phyloP scores from a whole-genome alignment of 2,329 filamentous ascomycete species.

The Colletotrichum phormii region DNA sequence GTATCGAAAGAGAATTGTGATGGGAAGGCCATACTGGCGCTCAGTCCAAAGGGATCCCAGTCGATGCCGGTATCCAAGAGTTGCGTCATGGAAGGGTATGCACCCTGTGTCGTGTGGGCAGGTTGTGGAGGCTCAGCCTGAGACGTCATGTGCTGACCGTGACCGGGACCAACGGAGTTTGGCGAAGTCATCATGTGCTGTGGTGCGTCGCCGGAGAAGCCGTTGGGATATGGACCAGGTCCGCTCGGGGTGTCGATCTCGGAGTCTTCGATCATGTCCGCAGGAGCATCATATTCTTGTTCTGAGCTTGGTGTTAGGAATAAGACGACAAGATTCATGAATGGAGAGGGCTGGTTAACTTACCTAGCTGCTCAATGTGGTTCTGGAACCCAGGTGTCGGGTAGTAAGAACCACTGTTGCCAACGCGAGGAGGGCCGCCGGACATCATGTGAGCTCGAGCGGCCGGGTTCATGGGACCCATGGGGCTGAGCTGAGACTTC shows the following conservation, averaged over 20 bases:
- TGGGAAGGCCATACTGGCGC: slow-evolving; percentile 95
- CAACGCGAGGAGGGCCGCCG: slow-evolving; percentile 48
- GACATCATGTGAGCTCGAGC: slow-evolving; percentile 49
- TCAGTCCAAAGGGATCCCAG: slow-evolving; percentile 92
- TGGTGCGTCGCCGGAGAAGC: slow-evolving; percentile 60
- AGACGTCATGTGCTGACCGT: slow-evolving; percentile 48
- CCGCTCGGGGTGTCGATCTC: slow-evolving; percentile 76
- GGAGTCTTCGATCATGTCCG: slow-evolving; percentile 87
- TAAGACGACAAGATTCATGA: slow-evolving; percentile 74
- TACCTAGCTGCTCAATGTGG: slow-evolving; percentile 96
- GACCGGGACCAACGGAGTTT: slow-evolving; percentile 48
- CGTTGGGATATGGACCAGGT: slow-evolving; percentile 72
- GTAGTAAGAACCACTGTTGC: slow-evolving; percentile 72
- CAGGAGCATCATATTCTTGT: slow-evolving; percentile 94
- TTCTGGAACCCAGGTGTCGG: slow-evolving; percentile 86
- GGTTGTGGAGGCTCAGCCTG: slow-evolving; percentile 50
- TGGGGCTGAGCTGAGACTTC: slow-evolving; percentile 53
- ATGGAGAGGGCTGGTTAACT: slow-evolving; percentile 66
- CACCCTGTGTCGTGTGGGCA: slow-evolving; percentile 43
- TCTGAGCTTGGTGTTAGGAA: slow-evolving; percentile 81
- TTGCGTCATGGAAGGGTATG: slow-evolving; percentile 74
- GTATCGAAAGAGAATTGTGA: slow-evolving; percentile 83
- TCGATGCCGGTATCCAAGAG: slow-evolving; percentile 85
- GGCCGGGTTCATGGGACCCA: slow-evolving; percentile 45
- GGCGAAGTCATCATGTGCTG: slow-evolving; percentile 56